These are phyloP conservation scores for Turritis glabra DNA, from an alignment of 345 rosid species.

Conservation along the genomic window DNA sequence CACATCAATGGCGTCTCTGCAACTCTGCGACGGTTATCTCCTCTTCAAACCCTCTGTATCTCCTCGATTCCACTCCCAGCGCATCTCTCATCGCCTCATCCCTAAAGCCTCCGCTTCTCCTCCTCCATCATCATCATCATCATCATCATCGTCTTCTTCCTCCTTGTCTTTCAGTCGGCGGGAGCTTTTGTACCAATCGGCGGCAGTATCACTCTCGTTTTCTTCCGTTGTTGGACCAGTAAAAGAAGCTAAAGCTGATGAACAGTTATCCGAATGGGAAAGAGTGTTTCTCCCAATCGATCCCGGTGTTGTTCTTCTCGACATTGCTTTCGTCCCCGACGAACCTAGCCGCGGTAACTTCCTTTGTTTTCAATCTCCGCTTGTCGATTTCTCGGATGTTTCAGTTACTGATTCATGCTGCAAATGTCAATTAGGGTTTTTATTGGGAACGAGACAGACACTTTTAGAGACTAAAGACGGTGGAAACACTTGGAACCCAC, in stretches of 20 bases:
- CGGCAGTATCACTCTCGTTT: slow-evolving; percentile 47
- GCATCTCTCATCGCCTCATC: slow-evolving; percentile 36
- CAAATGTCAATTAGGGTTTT: slow-evolving; percentile 51
- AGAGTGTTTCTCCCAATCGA: slow-evolving; percentile 70
- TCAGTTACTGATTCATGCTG: neutral
- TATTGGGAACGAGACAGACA: slow-evolving; percentile 87
- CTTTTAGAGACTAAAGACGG: slow-evolving; percentile 88
- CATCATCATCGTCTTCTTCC: slow-evolving; percentile 2
- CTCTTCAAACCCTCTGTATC: slow-evolving; percentile 41
- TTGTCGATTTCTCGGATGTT: neutral
- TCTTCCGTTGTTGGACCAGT: slow-evolving; percentile 34
- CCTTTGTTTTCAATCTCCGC: neutral
- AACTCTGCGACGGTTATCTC: slow-evolving; percentile 40
- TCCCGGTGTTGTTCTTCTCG: slow-evolving; percentile 96
- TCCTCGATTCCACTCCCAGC: slow-evolving; percentile 37
- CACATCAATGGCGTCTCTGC: slow-evolving; percentile 47
- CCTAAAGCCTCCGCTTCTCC: slow-evolving; percentile 45
- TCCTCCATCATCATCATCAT: neutral
- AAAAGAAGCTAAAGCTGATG: slow-evolving; percentile 51
- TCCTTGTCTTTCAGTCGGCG: slow-evolving; percentile 48
- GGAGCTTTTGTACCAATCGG: slow-evolving; percentile 52
- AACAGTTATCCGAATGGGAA: slow-evolving; percentile 77
- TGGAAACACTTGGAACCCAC: slow-evolving; percentile 73
- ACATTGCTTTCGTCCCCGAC: slow-evolving; percentile 85
- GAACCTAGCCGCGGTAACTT: slow-evolving; percentile 62